Conservation (phyloP, 441 rosid species). For the Bocquillonia castaneifolia region DNA sequence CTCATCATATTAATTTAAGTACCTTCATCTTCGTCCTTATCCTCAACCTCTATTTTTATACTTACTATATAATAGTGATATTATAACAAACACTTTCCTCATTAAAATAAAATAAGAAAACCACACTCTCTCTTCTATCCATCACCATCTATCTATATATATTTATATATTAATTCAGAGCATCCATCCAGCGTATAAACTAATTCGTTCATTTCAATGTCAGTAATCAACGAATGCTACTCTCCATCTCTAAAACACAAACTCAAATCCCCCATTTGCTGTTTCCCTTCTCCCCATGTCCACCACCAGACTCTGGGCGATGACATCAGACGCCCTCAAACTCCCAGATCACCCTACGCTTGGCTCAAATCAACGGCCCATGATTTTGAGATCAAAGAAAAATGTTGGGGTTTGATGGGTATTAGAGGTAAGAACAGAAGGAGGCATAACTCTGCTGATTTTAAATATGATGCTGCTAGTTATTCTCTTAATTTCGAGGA, state of each 20-base stretch:
- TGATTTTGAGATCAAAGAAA: slow-evolving; percentile 43
- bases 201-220: no score
- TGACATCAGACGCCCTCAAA: slow-evolving; percentile 20
- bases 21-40: no score
- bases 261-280: slow-evolving; percentile 43
- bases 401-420: slow-evolving; percentile 34
- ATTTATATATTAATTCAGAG: no score
- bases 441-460: slow-evolving; percentile 38
- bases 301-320: slow-evolving; percentile 4
- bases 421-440: slow-evolving; percentile 30
- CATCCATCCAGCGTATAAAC: no score
- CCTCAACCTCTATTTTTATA: no score
- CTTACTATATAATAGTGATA: no score
- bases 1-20: no score
- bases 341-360: slow-evolving; percentile 37
- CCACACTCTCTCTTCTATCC: no score
- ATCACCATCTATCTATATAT: no score
- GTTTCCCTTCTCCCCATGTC: slow-evolving; percentile 29
- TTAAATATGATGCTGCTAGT: slow-evolving; percentile 50
- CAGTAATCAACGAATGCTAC: slow-evolving; percentile 17
- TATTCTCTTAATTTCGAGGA: slow-evolving; percentile 62
- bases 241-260: slow-evolving; percentile 23
- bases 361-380: slow-evolving; percentile 45
- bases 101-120: no score
- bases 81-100: no score